These are phyloP conservation scores for Trichoderma asperellum DNA, from an alignment of 2,329 filamentous ascomycete species.

Conservation along the genomic window DNA sequence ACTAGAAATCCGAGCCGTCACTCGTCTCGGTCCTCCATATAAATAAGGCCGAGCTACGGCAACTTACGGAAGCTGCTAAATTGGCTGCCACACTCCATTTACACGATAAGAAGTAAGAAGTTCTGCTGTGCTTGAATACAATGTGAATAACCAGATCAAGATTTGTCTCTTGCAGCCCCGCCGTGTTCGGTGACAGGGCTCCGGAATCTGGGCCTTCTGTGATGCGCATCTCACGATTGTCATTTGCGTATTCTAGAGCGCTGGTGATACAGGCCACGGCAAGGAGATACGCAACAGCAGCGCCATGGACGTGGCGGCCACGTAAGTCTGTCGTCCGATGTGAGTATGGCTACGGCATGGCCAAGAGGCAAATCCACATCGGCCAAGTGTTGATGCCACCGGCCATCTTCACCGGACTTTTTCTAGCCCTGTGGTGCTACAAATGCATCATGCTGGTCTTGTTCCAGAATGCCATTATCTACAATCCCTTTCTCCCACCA, in stretches of 20 bases:
- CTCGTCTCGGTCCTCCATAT: background rate
- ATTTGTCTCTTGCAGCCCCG: background rate
- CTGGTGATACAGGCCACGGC: background rate
- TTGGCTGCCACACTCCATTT: background rate
- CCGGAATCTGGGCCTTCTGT: constrained; percentile 20
- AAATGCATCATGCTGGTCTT: constrained; percentile 75
- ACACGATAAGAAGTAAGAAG: background rate
- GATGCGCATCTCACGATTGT: constrained; percentile 1
- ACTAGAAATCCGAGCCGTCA: background rate
- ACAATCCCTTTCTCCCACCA: constrained; percentile 76
- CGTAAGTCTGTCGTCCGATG: background rate
- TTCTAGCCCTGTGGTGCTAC: constrained; percentile 66
- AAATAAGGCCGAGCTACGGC: background rate
- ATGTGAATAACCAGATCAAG: background rate
- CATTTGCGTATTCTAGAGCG: constrained; percentile 4
- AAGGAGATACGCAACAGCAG: constrained; percentile 8
- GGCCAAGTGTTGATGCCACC: constrained; percentile 63
- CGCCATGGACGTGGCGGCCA: background rate
- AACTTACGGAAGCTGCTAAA: background rate
- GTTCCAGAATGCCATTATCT: constrained; percentile 82
- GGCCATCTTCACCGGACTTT: constrained; percentile 65
- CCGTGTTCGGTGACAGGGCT: background rate
- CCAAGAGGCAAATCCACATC: constrained; percentile 38
- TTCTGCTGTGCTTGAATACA: background rate
- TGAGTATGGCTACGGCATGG: background rate